A percentile compares a stretch with the other conserved stretches of the same genome.
These are phyloP conservation scores for Tolypocladium pustulatum DNA, from an alignment of 2,329 filamentous ascomycete genomes.

Conservation along the genomic window DNA sequence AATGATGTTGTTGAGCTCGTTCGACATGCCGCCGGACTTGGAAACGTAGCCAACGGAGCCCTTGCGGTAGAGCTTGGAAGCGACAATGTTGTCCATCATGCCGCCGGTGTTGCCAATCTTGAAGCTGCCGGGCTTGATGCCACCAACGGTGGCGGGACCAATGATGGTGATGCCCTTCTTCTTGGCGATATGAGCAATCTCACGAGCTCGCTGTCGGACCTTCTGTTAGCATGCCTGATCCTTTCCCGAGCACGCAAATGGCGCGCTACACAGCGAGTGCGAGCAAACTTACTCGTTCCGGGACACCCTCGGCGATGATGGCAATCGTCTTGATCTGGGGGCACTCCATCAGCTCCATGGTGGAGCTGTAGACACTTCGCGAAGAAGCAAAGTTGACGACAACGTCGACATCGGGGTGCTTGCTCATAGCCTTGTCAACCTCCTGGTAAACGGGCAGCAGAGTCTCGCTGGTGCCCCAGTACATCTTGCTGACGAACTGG, in stretches of 20 bases:
- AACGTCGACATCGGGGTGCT: constrained; percentile 94
- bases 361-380: constrained; percentile 95
- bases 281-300: constrained; percentile 70
- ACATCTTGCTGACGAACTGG: constrained; percentile 99
- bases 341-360: constrained; percentile 95
- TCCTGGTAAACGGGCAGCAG: constrained; percentile 97
- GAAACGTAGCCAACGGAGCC: constrained; percentile 98
- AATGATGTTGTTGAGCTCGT: constrained; percentile 99
- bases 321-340: constrained; percentile 98
- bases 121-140: constrained; percentile 98
- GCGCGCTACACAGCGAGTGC: not conserved
- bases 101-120: constrained; percentile 99
- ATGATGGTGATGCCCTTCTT: constrained; percentile 99
- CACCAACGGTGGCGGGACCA: constrained; percentile 94
- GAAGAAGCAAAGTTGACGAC: constrained; percentile 99
- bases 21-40: constrained; percentile 99
- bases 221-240: constrained; percentile 8
- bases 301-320: constrained; percentile 98
- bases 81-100: constrained; percentile 99
- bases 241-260: not conserved
- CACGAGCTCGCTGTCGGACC: constrained; percentile 67
- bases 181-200: constrained; percentile 91
- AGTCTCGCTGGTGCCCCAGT: constrained; percentile 99
- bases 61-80: constrained; percentile 99
- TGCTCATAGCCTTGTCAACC: constrained; percentile 81